phyloP scores from a whole-genome alignment of 1,139 yeast species.

The Hemisphaericaspora xylanilytica region DNA sequence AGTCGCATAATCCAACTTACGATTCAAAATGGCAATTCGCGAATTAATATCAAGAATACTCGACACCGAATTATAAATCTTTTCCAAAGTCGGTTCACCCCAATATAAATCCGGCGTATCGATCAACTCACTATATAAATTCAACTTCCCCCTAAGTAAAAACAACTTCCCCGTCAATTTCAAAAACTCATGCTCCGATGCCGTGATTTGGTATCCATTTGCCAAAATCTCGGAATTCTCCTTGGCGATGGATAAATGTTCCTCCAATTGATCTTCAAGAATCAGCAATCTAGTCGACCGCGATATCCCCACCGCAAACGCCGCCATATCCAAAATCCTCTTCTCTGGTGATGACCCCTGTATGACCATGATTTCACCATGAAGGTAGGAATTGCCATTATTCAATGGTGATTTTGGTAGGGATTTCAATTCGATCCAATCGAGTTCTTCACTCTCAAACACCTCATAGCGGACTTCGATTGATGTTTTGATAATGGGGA shows the following conservation, averaged over 20 bases:
- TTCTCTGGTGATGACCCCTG: slow-evolving; percentile 48
- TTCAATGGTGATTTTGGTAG: slow-evolving; percentile 25
- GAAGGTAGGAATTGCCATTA: slow-evolving; percentile 43
- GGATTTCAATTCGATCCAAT: slow-evolving; percentile 57
- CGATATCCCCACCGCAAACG: slow-evolving; percentile 84
- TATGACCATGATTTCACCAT: slow-evolving; percentile 69
- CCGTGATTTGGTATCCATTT: slow-evolving; percentile 55
- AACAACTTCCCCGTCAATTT: slow-evolving; percentile 72
- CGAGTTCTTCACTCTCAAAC: slow-evolving; percentile 83
- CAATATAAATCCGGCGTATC: slow-evolving; percentile 93
- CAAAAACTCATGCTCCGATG: slow-evolving; percentile 63
- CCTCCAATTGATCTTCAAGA: slow-evolving; percentile 68
- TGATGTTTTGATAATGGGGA: slow-evolving; percentile 42
- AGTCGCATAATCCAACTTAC: slow-evolving; percentile 85
- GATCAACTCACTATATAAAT: slow-evolving; percentile 81
- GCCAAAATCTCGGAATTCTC: slow-evolving; percentile 65
- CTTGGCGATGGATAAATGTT: slow-evolving; percentile 61
- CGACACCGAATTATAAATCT: slow-evolving; percentile 68
- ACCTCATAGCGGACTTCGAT: slow-evolving; percentile 40
- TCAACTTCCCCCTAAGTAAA: slow-evolving; percentile 74
- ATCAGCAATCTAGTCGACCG: slow-evolving; percentile 83
- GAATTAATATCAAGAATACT: slow-evolving; percentile 71
- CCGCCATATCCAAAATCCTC: slow-evolving; percentile 72
- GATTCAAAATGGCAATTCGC: slow-evolving; percentile 73
- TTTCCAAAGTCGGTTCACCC: slow-evolving; percentile 85